These are phyloP conservation scores for Acanthamoeba royreba DNA, from an alignment of 208 protist species.

Conservation along the genomic window DNA sequence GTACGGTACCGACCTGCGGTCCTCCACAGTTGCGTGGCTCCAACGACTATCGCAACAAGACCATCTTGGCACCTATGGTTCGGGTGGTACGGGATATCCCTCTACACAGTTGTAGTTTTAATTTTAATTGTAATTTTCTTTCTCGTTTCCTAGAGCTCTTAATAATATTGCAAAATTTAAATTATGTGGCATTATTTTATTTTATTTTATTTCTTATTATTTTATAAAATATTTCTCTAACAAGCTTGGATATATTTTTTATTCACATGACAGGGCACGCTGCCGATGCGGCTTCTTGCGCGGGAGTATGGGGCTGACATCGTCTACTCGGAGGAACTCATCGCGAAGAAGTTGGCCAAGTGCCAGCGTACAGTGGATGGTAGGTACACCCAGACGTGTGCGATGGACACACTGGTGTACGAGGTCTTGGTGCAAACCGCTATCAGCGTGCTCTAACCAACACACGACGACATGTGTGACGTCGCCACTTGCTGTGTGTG, in stretches of 20 bases:
- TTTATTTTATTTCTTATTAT: background rate
- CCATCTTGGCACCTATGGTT: constrained; percentile 95
- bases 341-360: constrained; percentile 88
- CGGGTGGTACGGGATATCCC: constrained; percentile 83
- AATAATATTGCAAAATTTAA: too few species aligned
- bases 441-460: too few species aligned
- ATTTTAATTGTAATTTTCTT: too few species aligned
- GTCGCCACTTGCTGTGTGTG: background rate
- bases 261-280: constrained; percentile 63
- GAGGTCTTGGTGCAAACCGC: too few species aligned
- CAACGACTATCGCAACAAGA: constrained; percentile 68
- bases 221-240: background rate
- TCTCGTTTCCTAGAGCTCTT: too few species aligned
- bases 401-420: too few species aligned
- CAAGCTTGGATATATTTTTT: background rate
- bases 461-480: too few species aligned
- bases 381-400: background rate
- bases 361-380: constrained; percentile 78
- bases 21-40: background rate
- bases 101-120: too few species aligned
- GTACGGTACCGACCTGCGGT: background rate
- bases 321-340: constrained; percentile 96
- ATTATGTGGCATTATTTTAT: background rate
- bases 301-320: constrained; percentile 91
- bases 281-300: constrained; percentile 91